Evolutionary conservation across 768 basidiomycete genomes (phyloP).

Genomic region (Zangia roseola): DNA sequence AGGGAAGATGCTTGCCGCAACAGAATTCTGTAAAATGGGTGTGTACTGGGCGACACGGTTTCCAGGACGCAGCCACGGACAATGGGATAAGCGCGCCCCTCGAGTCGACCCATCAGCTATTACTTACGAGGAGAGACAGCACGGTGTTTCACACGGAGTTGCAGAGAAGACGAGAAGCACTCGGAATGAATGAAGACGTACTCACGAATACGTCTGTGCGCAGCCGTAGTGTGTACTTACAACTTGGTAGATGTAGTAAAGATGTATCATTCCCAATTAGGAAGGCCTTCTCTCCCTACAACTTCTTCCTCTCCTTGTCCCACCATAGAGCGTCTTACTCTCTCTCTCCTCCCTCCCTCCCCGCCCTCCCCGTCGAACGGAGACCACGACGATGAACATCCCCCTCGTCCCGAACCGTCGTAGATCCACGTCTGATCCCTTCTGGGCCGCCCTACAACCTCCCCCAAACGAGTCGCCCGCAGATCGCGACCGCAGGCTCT

Average conservation of each 20-base stretch:
- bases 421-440: slow-evolving; percentile 63
- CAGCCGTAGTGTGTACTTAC: neutral
- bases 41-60: neutral
- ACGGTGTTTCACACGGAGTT: no score
- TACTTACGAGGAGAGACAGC: no score
- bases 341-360: slow-evolving; percentile 1
- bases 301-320: slow-evolving; percentile 19
- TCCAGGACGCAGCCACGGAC: neutral
- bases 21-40: no score
- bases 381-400: slow-evolving; percentile 17
- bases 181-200: neutral
- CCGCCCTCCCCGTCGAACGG: neutral
- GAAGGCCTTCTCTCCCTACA: slow-evolving; percentile 27
- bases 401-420: slow-evolving; percentile 39
- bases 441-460: slow-evolving; percentile 63
- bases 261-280: slow-evolving; percentile 19
- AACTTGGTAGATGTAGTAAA: slow-evolving; percentile 14
- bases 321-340: slow-evolving; percentile 20
- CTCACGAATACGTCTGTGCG: neutral
- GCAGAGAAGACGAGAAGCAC: neutral
- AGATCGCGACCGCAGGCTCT: slow-evolving; percentile 63
- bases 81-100: no score
- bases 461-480: slow-evolving; percentile 69
- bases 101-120: no score
- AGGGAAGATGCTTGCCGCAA: no score